Evolutionary conservation across 2,329 filamentous ascomycete genomes (phyloP), one percentile per base, ranked within the genome.

Genomic region (Magnaporthiopsis poae): DNA sequence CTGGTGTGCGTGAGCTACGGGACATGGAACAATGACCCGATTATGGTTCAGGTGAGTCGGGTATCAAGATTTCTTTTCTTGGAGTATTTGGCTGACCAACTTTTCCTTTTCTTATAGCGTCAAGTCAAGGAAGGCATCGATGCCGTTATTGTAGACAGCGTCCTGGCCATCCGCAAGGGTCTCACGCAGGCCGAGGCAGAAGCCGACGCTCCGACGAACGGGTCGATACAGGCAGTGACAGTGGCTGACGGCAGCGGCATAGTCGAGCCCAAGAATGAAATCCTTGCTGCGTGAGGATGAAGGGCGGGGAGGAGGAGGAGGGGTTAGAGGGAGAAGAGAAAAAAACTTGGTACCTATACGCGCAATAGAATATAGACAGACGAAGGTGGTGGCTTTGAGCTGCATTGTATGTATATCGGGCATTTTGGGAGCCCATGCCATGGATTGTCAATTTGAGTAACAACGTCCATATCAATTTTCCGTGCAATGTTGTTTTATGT

Each of bases 101-200:
- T 2, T 12, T 46, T 27, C 31, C 15, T 60, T 31, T 5, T 21
- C 18, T 21, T 56, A 70, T 74, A 93, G 88, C 80, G 89, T 69
- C 95, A 99, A 88, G 91, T 96, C 12, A 90, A 91, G 66, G 91
- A 97, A 77, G 94, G 95, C 63, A 97, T 99, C 69, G 95, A 99
- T 75, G 95, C 95, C 1, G 94, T 99, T 66, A 99, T 99, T 74
- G 95, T 98, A 18, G 95, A 99, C 75, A 95, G 87, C 69, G 94
- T 99, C 3, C 84, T 98, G 36, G 91, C 91, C 60, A 97, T 99
- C 71, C 88, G 94, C 62, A 92, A 96, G 77, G 94, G 92, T 0
- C 83, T 99, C 68, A 95, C 91, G 0, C 78, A 75, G 65, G 46
- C 46, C 21, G 46, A 56, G 46, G 21, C 46, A 15, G 39, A 52